Base-by-base conservation (phyloP, 2,329 filamentous ascomycete species). In the Apiospora kogelbergensis region DNA sequence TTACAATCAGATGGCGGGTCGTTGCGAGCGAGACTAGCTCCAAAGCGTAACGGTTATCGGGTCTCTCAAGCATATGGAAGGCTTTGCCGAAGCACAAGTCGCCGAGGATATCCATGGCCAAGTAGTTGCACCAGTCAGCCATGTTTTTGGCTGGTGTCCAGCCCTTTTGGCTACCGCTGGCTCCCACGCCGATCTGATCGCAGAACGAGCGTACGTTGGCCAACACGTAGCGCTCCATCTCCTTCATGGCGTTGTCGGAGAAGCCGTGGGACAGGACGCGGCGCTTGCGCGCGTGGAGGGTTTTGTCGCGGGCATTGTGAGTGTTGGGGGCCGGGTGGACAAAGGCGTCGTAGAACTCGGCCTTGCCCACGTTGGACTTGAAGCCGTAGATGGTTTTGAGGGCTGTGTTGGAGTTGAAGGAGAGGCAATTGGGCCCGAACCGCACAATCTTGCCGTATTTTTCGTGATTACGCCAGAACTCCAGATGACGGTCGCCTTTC, bases 341-440 rank as follows among this genome's bases (percentile, higher is more conserved):
- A 77, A 93, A 93, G 48, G 89, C 90, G 72, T 91, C 87, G 81
- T 93, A 93, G 81, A 93, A 93, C 73, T 90, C 85, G 48, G 90
- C 86, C 81, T 93, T 93, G 79, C 85, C 82, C 40, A 91, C 88
- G 70, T 90, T 90, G 77, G 87, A 79, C 65, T 84, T 83, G 81
- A 89, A 88, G 72, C 89, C 88, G 79, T 91, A 90, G 71, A 92
- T 90, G 22, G 89, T 86, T 77, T 89, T 88, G 69, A 93, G 82
- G 0, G 91, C 91, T 9, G 86, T 85, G 70, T 86, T 87, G 68
- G 89, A 90, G 84, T 96, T 95, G 82, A 97, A 88, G 0, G 90
- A 93, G 53, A 97, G 82, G 70, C 88, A 89, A 79, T 94, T 93
- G 60, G 93, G 93, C 0, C 91, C 92, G 72, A 91, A 93, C 37